Evolutionary conservation across 768 basidiomycete species (phyloP).

Genomic region (Xanthoconium purpureum): DNA sequence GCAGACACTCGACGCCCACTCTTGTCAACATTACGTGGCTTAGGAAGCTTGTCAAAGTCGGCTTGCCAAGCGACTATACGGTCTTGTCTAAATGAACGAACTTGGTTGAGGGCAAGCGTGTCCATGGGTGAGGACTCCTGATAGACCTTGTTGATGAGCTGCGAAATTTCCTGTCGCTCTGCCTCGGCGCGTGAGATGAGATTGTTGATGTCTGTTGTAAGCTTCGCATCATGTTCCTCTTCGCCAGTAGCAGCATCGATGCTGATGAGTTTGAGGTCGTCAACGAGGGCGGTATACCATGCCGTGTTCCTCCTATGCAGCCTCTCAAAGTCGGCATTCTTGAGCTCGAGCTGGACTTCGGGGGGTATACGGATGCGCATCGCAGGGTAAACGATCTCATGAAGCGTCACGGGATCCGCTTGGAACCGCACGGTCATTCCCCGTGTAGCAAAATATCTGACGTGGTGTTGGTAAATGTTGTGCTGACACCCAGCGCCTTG

Average conservation of each 20-base stretch:
- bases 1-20: constrained; percentile 55
- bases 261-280: constrained; percentile 72
- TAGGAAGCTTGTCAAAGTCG: constrained; percentile 84
- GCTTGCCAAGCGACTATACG: constrained; percentile 96
- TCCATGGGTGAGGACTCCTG: constrained; percentile 77
- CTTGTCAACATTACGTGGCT: constrained; percentile 58
- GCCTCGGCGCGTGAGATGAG: constrained; percentile 72
- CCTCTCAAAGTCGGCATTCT: constrained; percentile 85
- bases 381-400: constrained; percentile 88
- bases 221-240: constrained; percentile 60
- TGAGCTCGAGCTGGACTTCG: constrained; percentile 84
- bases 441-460: constrained; percentile 83
- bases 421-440: constrained; percentile 89
- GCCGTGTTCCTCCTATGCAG: constrained; percentile 65
- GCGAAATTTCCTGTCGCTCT: constrained; percentile 70
- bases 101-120: constrained; percentile 82
- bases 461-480: constrained; percentile 90
- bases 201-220: constrained; percentile 59
- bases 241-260: constrained; percentile 81
- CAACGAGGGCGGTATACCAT: constrained; percentile 75
- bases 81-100: constrained; percentile 85
- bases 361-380: constrained; percentile 82
- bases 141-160: constrained; percentile 76
- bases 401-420: constrained; percentile 74
- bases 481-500: constrained; percentile 89